A percentile compares a stretch with the other conserved stretches of the same genome.
phyloP scores from a whole-genome alignment of 139 green algal genomes.

The Closterium sp. region DNA sequence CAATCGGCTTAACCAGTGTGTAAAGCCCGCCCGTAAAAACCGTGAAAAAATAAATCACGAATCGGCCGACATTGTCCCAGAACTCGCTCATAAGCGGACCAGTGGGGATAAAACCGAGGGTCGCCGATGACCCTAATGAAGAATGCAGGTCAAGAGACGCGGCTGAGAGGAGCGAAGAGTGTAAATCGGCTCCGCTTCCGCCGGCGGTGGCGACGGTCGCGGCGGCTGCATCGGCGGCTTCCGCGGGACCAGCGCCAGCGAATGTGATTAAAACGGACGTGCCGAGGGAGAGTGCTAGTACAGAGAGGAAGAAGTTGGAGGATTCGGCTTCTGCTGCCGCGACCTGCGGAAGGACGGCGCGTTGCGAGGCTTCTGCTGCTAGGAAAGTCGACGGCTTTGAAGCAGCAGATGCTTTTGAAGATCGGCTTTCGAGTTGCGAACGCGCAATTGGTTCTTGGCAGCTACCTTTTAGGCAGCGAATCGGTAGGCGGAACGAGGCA shows the following conservation, averaged over 20 bases:
- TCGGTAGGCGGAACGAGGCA: not conserved
- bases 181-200: not conserved
- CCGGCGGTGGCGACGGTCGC: not conserved
- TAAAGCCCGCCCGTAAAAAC: conserved; percentile 43
- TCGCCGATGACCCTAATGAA: not conserved
- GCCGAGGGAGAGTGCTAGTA: not conserved
- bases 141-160: not conserved
- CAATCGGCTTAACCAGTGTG: conserved; percentile 18
- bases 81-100: conserved; percentile 25
- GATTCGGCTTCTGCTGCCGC: not conserved
- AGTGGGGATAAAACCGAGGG: not conserved
- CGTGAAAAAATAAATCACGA: conserved; percentile 45
- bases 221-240: not conserved
- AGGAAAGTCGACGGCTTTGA: not conserved
- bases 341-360: not conserved
- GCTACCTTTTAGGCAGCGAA: not conserved
- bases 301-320: not conserved
- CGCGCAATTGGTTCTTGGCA: not conserved
- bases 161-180: not conserved
- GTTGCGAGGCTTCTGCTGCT: not conserved
- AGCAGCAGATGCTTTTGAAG: not conserved
- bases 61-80: conserved; percentile 44
- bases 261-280: not conserved
- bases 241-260: too few species aligned
- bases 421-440: not conserved